These are phyloP conservation scores for Annulohypoxylon truncatum DNA, from an alignment of 2,329 filamentous ascomycete species.

Conservation along the genomic window DNA sequence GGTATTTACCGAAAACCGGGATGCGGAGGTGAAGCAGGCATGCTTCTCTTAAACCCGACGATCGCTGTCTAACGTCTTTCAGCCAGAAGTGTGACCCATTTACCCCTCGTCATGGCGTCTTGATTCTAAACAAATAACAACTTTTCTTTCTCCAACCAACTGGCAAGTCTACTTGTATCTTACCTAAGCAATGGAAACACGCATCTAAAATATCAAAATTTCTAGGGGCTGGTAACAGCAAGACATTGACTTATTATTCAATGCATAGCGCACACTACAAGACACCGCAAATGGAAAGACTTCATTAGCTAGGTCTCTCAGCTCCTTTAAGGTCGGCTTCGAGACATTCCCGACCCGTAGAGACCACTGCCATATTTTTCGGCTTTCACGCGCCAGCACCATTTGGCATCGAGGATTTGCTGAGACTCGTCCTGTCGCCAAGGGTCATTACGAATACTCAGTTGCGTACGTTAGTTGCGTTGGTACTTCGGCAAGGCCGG, in stretches of 20 bases:
- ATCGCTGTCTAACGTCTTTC: neutral
- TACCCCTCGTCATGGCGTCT: neutral
- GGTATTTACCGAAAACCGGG: neutral
- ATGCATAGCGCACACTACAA: neutral
- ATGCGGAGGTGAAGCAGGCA: neutral
- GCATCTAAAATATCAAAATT: neutral
- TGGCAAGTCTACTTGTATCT: neutral
- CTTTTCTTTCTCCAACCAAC: neutral
- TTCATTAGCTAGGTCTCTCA: neutral
- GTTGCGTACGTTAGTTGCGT: neutral
- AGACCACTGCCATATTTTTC: neutral
- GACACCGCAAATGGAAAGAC: neutral
- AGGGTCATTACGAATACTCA: neutral
- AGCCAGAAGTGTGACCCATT: neutral
- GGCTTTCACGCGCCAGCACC: neutral
- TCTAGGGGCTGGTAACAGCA: neutral
- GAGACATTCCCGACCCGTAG: neutral
- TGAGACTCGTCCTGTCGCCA: neutral
- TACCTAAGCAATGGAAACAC: neutral
- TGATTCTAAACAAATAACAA: neutral
- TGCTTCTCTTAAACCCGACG: neutral
- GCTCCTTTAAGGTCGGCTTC: neutral
- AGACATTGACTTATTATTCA: too few species aligned
- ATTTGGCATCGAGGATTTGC: neutral
- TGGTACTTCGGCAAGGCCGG: neutral